Percentiles rank a stretch among this genome's conserved stretches.
phyloP scores from a whole-genome alignment of 177 flowering plant genomes.

The Vitis hybrid region DNA sequence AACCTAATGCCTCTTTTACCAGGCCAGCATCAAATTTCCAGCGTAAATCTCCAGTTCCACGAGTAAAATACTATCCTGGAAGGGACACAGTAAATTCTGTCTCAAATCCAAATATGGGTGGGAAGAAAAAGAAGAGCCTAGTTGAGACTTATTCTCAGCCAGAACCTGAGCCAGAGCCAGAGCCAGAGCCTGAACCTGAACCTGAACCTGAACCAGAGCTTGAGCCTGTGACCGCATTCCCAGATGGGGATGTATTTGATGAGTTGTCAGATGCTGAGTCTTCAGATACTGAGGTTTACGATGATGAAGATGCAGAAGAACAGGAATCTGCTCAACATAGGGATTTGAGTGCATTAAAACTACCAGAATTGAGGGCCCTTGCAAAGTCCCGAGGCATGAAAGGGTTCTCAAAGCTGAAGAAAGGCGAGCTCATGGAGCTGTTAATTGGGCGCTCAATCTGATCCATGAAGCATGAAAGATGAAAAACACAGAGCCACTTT shows the following conservation, averaged over 20 bases:
- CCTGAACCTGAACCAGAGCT: conserved; percentile 17
- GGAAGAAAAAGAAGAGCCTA: conserved; percentile 26
- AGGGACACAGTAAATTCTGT: conserved; percentile 26
- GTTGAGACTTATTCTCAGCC: conserved; percentile 23
- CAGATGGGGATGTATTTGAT: conserved; percentile 22
- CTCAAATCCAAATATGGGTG: conserved; percentile 20
- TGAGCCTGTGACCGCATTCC: conserved; percentile 10
- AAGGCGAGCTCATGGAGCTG: conserved; percentile 62
- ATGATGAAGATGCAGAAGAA: conserved; percentile 24
- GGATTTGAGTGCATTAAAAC: conserved; percentile 63
- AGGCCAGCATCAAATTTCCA: conserved; percentile 75
- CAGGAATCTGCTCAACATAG: conserved; percentile 13
- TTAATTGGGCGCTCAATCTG: conserved; percentile 38
- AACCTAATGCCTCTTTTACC: conserved; percentile 24
- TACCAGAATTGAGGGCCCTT: conserved; percentile 64
- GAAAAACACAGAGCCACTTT: not conserved
- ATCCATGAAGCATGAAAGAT: conserved; percentile 9
- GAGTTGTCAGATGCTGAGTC: conserved; percentile 26
- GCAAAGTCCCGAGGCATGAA: conserved; percentile 87
- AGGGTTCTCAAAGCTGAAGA: conserved; percentile 87
- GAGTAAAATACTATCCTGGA: conserved; percentile 40
- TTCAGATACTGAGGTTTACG: conserved; percentile 24
- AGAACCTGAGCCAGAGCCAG: conserved; percentile 24
- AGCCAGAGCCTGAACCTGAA: conserved; percentile 15
- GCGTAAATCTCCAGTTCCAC: conserved; percentile 81